Base-by-base conservation (phyloP, 345 rosid genomes). In the Mercurialis annua region DNA sequence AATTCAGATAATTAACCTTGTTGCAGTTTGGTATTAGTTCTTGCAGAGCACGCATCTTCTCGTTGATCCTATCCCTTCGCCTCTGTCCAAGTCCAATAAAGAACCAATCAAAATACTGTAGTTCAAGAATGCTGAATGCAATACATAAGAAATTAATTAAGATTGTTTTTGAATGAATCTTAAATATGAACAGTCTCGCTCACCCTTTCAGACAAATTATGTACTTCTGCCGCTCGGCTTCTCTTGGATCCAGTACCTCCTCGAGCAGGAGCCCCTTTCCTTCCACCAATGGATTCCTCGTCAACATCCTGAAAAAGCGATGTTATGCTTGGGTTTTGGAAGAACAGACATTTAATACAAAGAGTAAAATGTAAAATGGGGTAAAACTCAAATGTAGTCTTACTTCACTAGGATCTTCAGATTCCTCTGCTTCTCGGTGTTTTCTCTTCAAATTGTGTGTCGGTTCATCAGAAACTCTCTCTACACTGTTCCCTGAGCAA, bases 131-230 rank as follows among this genome's bases (percentile, higher is more conserved):
- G 18, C 48, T 38, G 18, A 17, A 43, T 48, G 50, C 20, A 68
- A 59, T 51, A 62, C 38, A n/a, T n/a, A 52, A 64, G 9, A 50
- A 49, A 29, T 20, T 4, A 40, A 38, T 46, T 14, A 78, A 65
- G 36, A 40, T 20, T 16, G 48, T 68, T 44, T 38, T 59, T 20
- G 34, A 51, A 59, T 31, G 29, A 38, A 29, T 24, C 30, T 27
- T 24, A 40, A 30, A 27, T 47, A 20, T 31, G n/a, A 61, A 38
- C 40, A 55, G 70, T 64, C 59, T 62, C 54, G 60, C 96, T 80
- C 77, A 92, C 98, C 90, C 98, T 88, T 84, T 92, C 98, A 64
- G 98, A 92, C 56, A 92, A 78, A 73, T 90, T 92, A 79, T 92
- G 98, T 51, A 92, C 97, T 83, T 88, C 97, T 2, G 98, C 96